Evolutionary conservation across 768 basidiomycete genomes (phyloP), one percentile per base, ranked within the genome.

Genomic region (Lanmaoa pseudosensibilis): DNA sequence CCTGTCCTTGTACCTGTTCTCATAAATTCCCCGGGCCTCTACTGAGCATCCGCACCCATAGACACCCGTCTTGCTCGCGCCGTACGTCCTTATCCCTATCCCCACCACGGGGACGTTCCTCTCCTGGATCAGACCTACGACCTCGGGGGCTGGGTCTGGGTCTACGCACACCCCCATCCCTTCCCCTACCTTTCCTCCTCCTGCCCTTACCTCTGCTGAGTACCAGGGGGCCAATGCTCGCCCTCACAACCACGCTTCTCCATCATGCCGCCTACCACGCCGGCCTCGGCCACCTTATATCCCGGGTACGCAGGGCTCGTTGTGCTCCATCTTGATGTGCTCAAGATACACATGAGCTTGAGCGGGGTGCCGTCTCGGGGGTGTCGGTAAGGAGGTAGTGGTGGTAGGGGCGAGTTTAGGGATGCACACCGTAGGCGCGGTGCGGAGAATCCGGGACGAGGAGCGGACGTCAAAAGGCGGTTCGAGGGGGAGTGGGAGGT

Each of bases 201-300:
- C 25, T 48, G 19, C 36, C 38, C 13, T 15, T 58, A 1, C 50
- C 57, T 0, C 47, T 50, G 25, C n/a, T 39, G 30, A 33, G 55
- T 55, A 43, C 80, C 40, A 33, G 74, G 10, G 82, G 80, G 2
- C 73, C 71, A 23, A 50, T 68, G n/a, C 61, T 82, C 49, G 70
- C 72, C 15, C 62, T 69, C 23, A 23, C 73, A 0, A 82, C 80
- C 15, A 78, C 76, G 0, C 75, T 72, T 47, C 72, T 80, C 48
- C 74, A 81, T 23, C 67, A 67, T 56, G 45, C 55, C 13, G 81
- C 62, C n/a, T 69, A 55, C 27, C 48, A 51, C 11, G 40, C 59
- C 27, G n/a, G n/a, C n/a, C 65, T 70, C 11, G 69, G 65, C 15
- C 60, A 46, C 3, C 63, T 69, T 47, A n/a, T n/a, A n/a, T n/a